Base-by-base conservation (phyloP, 768 basidiomycete genomes). In the Mrakia blollopis region DNA sequence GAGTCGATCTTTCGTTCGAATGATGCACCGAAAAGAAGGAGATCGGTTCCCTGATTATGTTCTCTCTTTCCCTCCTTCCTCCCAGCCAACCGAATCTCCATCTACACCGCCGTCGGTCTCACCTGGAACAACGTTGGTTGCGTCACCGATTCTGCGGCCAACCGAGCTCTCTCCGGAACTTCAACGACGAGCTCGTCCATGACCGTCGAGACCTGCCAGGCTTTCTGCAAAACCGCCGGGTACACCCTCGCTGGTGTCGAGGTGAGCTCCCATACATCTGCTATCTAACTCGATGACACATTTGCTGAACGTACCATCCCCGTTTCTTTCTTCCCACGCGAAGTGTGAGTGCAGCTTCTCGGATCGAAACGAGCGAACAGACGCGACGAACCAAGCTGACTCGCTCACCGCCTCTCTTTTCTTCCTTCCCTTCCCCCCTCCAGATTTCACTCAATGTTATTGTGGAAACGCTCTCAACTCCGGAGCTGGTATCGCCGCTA, bases 181-280 rank as follows among this genome's bases (percentile, higher is more conserved):
- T 70, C n/a, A 9, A 44, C 47, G 16, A n/a, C 63, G 5, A 50
- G 63, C n/a, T 70, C 21, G 10, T 30, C 47, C 30, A 76, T 72
- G 60, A 75, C 78, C n/a, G 47, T 72, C 10, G 69, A 72, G 62
- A 16, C 37, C 25, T 79, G 78, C 60, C 67, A 61, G 32, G n/a
- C 63, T 4, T 50, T 61, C 30, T 79, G 78, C 67, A 54, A 68
- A 10, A 37, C 50, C 1, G 54, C 67, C 9, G 78, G 78, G 37
- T 79, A 67, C 71, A 54, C 52, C 6, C 62, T 75, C 30, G 74
- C 78, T 10, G 78, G 78, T 21, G 63, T 79, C 32, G 78, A 78
- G 47, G 47, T 50, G 47, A 50, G 47, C 47, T 18, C 54, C 67
- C 80, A 68, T 18, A 63, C 14, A 2, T 21, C 21, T 18, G 2